phyloP scores from a whole-genome alignment of 371 early-diverging fungal species.

The Paraphysoderma sedebokerense region DNA sequence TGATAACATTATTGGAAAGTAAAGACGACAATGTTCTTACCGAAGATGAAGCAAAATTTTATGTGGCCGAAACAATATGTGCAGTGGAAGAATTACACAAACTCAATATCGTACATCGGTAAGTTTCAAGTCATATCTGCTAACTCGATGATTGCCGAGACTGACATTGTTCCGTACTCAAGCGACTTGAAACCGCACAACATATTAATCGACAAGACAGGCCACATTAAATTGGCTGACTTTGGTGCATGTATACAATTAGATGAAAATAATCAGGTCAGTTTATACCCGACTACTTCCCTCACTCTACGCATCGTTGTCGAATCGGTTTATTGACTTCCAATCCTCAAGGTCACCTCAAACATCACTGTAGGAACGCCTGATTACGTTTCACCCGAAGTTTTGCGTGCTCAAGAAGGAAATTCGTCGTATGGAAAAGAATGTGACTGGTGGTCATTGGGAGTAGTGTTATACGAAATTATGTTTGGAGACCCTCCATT shows the following conservation, averaged over 20 bases:
- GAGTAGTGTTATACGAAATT: constrained; percentile 19
- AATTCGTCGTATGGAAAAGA: constrained; percentile 9
- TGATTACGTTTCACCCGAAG: constrained; percentile 25
- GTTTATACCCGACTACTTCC: neutral
- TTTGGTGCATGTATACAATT: constrained; percentile 17
- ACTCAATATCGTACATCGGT: constrained; percentile 28
- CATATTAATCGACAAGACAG: constrained; percentile 12
- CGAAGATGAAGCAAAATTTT: constrained; percentile 27
- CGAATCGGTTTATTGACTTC: neutral
- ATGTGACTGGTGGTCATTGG: constrained; percentile 24
- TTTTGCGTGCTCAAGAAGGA: constrained; percentile 5
- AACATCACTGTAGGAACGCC: constrained; percentile 24
- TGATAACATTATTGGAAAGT: constrained; percentile 10
- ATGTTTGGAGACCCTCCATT: constrained; percentile 3
- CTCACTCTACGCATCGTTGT: neutral
- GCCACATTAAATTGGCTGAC: constrained; percentile 31
- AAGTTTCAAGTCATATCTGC: too few species aligned
- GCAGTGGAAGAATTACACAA: constrained; percentile 35
- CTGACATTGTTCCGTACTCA: constrained; percentile 12
- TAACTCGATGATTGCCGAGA: too few species aligned
- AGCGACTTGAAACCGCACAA: constrained; percentile 6
- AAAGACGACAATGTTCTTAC: neutral
- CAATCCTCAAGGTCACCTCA: constrained; percentile 4
- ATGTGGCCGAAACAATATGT: constrained; percentile 28
- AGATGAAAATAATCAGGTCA: neutral